phyloP scores from a whole-genome alignment of 23 red algal species.

The Gracilaria vermiculophylla region DNA sequence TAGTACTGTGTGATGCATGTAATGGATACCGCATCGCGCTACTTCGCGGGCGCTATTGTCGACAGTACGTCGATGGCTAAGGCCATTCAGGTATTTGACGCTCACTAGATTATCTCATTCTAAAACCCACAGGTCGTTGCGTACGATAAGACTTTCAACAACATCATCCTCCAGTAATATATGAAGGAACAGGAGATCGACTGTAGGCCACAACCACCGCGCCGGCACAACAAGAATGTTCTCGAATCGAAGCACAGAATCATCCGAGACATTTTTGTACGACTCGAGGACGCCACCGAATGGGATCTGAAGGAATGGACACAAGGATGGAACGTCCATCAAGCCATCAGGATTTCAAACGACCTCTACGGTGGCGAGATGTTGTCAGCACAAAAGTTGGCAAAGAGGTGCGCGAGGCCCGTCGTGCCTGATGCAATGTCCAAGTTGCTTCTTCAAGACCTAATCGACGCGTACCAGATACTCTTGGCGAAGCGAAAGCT shows the following conservation, averaged over 20 bases:
- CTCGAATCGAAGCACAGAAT: constrained; percentile 56
- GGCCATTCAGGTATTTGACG: background rate
- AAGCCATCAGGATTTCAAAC: background rate
- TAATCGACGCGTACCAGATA: background rate
- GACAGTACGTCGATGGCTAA: constrained; percentile 1
- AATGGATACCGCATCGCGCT: background rate
- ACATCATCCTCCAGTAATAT: constrained; percentile 8
- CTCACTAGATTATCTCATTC: background rate
- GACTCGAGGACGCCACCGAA: background rate
- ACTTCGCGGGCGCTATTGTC: background rate
- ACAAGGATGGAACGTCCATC: background rate
- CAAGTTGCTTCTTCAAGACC: background rate
- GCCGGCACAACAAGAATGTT: constrained; percentile 58
- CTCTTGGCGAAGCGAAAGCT: constrained; percentile 28
- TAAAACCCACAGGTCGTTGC: constrained; percentile 8
- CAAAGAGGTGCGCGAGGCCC: constrained; percentile 9
- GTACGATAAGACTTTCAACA: constrained; percentile 10
- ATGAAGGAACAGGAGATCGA: background rate
- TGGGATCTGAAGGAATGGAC: too few species aligned
- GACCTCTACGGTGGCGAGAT: constrained; percentile 44
- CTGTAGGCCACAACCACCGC: background rate
- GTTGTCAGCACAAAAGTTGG: constrained; percentile 13
- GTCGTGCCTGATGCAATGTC: background rate
- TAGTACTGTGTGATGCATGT: background rate
- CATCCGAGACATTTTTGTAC: constrained; percentile 29